Conservation (phyloP, 1,284 basidiomycete species). For the Hemileccinum hortonii region DNA sequence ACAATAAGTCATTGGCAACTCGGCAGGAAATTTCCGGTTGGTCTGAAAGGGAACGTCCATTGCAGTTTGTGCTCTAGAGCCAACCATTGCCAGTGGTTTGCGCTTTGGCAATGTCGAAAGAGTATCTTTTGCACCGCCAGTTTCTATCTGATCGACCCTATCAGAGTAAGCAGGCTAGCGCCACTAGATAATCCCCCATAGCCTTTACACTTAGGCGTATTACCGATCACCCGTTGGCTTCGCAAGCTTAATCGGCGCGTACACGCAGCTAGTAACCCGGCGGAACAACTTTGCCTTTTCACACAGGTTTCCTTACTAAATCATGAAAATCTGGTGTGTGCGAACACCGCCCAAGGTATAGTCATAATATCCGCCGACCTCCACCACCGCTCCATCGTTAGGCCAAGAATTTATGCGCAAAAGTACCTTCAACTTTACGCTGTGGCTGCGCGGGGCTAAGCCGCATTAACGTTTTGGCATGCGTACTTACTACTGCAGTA, state of each 20-base stretch:
- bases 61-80: no score
- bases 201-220: not conserved
- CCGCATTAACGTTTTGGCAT: not conserved
- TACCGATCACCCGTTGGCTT: not conserved
- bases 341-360: conserved; percentile 4
- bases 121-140: not conserved
- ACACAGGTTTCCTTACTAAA: conserved; percentile 5
- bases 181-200: not conserved
- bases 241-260: not conserved
- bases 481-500: no score
- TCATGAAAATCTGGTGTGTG: no score
- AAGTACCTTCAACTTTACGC: not conserved
- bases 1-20: no score
- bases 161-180: not conserved
- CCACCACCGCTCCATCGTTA: not conserved
- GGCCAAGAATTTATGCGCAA: not conserved
- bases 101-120: no score
- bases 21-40: no score
- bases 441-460: not conserved
- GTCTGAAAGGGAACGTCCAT: no score
- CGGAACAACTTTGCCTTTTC: not conserved
- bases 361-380: conserved; percentile 8
- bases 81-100: no score
- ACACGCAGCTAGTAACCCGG: no score
- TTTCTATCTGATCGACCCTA: not conserved